Evolutionary conservation across 495 filamentous ascomycete genomes (phyloP).

Genomic region (Aspergillus indologenus): DNA sequence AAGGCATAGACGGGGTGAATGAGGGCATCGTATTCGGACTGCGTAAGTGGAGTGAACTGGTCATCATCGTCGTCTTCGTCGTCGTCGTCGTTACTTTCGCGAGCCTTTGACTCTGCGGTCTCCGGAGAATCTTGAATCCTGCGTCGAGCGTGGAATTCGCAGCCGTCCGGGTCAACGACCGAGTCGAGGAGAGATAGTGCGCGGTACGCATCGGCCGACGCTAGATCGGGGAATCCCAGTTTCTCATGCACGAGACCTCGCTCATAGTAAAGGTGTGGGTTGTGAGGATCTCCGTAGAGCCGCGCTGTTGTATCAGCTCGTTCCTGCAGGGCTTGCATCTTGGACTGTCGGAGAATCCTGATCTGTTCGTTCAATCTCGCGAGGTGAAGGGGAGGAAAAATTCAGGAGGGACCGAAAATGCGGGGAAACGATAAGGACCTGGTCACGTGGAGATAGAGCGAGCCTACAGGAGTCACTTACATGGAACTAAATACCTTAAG

Average conservation of each 20-base stretch:
- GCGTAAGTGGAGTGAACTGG: conserved; percentile 35
- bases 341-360: background rate
- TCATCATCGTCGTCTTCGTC: conserved; percentile 34
- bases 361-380: too few species aligned
- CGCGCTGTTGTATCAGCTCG: conserved; percentile 26
- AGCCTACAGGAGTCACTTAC: too few species aligned
- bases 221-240: conserved; percentile 85
- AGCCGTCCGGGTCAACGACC: conserved; percentile 56
- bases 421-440: conserved; percentile 8
- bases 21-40: conserved; percentile 39
- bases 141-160: conserved; percentile 40
- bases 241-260: conserved; percentile 67
- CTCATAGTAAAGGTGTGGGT: conserved; percentile 70
- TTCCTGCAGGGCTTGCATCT: conserved; percentile 21
- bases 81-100: conserved; percentile 10
- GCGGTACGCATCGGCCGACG: conserved; percentile 85
- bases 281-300: conserved; percentile 62
- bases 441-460: conserved; percentile 20
- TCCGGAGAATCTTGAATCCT: conserved; percentile 16
- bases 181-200: conserved; percentile 84
- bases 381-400: conserved; percentile 2
- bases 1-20: conserved; percentile 41
- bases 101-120: conserved; percentile 6
- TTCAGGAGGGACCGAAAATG: background rate
- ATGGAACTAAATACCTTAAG: too few species aligned